Base-by-base conservation (phyloP, 148 eudicot species). In the Rheum nobile region DNA sequence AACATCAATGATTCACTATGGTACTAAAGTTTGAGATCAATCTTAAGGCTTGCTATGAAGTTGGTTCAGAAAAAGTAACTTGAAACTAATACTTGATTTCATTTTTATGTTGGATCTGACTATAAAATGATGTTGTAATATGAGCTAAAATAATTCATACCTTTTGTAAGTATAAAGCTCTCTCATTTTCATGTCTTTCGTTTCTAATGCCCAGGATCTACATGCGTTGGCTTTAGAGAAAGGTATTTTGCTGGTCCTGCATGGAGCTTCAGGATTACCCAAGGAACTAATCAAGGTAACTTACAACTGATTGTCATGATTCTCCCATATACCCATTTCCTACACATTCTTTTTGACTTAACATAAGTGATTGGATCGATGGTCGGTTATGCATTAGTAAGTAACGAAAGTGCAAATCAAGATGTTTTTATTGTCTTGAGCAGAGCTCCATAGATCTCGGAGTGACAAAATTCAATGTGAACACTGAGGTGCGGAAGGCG, bases 391-490 rank as follows among this genome's bases (percentile, higher is more conserved):
- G 55, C 55, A 48, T 44, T 44, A 11, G 19, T 48, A 48, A 48
- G 6, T 17, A 48, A 17, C 22, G 3, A 52, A 8, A 29, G 28
- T 39, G 48, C 73, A 42, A 42, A 69, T 69, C 6, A 39, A 72
- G 29, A 4, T 32, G 21, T 32, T 55, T 74, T 11, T 35, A 8
- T 39, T 44, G 37, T 21, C 21, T 54, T 69, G 72, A 43, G 57
- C 91, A 96, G 99, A 87, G 83, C 65, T 96, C 97, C 81, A 89
- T 96, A 75, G 86, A 83, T 75, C 82, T 72, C 21, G 99, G 99
- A 42, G 97, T 96, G 78, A 89, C 96, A 72, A 96, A 96, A 86
- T 96, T 96, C 84, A 96, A 96, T 14, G 99, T 96, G 52, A 96
- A 96, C 79, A 96, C 99, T 0, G 99, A 96, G 81, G 91, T 96